Conservation (phyloP, 371 early-diverging fungal species). For the Rhizopus stolonifer region DNA sequence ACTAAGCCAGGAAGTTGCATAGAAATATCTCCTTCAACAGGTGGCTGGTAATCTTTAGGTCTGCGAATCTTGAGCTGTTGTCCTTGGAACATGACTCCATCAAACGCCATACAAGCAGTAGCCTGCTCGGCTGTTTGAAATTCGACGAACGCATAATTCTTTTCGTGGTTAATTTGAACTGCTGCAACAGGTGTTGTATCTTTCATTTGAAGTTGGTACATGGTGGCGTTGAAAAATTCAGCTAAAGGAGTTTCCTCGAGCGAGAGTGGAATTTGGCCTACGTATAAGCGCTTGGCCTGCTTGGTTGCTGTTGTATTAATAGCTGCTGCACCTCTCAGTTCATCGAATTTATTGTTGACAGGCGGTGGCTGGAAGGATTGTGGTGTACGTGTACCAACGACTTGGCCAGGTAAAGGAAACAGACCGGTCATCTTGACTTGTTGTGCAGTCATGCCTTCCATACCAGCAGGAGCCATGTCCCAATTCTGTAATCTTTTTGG, state of each 20-base stretch:
- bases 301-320: slow-evolving; percentile 36
- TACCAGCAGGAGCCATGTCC: slow-evolving; percentile 94
- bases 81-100: slow-evolving; percentile 85
- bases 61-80: slow-evolving; percentile 88
- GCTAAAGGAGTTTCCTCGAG: slow-evolving; percentile 76
- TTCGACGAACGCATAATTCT: slow-evolving; percentile 95
- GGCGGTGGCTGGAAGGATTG: slow-evolving; percentile 52
- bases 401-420: slow-evolving; percentile 91
- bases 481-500: slow-evolving; percentile 82
- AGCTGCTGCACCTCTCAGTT: too few species aligned
- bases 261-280: slow-evolving; percentile 88
- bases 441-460: slow-evolving; percentile 83
- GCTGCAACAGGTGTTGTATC: slow-evolving; percentile 69
- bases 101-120: slow-evolving; percentile 87
- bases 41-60: slow-evolving; percentile 90
- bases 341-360: slow-evolving; percentile 3
- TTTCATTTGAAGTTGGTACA: slow-evolving; percentile 68
- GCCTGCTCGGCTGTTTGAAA: slow-evolving; percentile 76
- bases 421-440: slow-evolving; percentile 92
- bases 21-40: slow-evolving; percentile 9
- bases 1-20: slow-evolving; percentile 58
- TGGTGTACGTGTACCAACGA: slow-evolving; percentile 65
- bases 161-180: slow-evolving; percentile 88
- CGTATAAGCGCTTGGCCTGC: slow-evolving; percentile 88
- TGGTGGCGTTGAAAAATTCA: slow-evolving; percentile 85